Base-by-base conservation (phyloP, 352 stramenopile species). In the Phytophthora ohioensis region DNA sequence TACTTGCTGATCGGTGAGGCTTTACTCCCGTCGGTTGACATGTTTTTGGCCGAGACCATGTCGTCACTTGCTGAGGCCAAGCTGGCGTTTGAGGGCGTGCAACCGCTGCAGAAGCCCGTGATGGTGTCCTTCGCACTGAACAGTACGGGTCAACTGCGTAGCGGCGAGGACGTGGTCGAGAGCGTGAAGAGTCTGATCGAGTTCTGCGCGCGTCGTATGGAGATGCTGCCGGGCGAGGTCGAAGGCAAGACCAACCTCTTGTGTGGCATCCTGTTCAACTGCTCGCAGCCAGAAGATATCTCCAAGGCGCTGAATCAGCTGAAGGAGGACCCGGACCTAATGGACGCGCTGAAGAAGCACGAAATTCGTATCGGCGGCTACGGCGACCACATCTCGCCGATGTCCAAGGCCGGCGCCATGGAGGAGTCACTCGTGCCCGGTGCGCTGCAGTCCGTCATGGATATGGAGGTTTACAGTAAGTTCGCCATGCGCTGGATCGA, bases 251-350 rank as follows among this genome's bases (percentile, higher is more conserved):
- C 15, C 61, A 87, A 58, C 45, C 61, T 65, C 65, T 70, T 97
- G 3, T 69, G 79, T 30, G 92, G 67, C 43, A 79, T 98, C 36
- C 65, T 98, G 12, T 98, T 98, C 66, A 98, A 98, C 72, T 98
- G 91, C 67, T 93, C 80, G 57, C 90, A 97, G 49, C 94, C 94
- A 0, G 94, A 98, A 79, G 80, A 93, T 42, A 97, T 98, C 27
- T 85, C 84, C 5, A 92, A 89, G 76, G 87, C 83, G n/a, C 67
- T 98, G 5, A 66, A 81, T 38, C 54, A 75, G 13, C 77, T 98
- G 41, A 57, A 67, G 17, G 62, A 81, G 9, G 54, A 67, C 27
- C n/a, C 48, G n/a, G 66, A 56, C 1, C 27, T 86, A 5, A 47
- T 70, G 53, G 54, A 68, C 10, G 54, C 75, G 60, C 55, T 92